Conservation (phyloP, 2,329 filamentous ascomycete species). For the Raffaelea ambrosiae region DNA sequence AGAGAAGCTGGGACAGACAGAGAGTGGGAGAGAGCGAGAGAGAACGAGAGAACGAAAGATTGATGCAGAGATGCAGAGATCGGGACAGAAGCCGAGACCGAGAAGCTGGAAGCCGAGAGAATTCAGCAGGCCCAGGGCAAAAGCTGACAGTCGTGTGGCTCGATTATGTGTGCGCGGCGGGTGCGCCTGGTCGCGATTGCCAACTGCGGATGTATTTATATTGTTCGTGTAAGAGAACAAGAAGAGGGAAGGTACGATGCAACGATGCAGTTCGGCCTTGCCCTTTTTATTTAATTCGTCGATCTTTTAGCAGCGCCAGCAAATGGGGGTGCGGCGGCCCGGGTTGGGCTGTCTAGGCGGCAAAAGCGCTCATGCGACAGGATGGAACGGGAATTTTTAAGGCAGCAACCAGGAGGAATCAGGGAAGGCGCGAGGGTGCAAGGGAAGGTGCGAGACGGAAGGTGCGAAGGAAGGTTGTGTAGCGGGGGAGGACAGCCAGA, state of each 20-base stretch:
- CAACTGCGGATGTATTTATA: too few species aligned
- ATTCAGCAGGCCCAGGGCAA: too few species aligned
- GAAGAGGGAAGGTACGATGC: slow-evolving; percentile 5
- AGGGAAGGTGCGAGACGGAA: background rate
- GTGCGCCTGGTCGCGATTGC: too few species aligned
- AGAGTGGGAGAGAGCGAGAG: background rate
- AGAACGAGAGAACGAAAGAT: background rate
- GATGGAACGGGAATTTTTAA: background rate
- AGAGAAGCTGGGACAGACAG: background rate
- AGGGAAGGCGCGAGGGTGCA: background rate
- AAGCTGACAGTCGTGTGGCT: background rate
- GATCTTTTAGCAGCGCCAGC: background rate
- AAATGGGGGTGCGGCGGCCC: background rate
- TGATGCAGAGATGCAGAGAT: background rate
- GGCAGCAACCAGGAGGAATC: background rate
- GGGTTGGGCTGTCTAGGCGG: background rate
- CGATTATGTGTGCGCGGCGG: background rate
- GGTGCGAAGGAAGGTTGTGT: background rate
- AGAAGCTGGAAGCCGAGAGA: too few species aligned
- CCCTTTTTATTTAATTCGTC: background rate
- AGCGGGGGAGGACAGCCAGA: background rate
- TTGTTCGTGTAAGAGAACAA: background rate
- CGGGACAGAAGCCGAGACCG: too few species aligned
- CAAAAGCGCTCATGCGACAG: background rate
- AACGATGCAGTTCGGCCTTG: slow-evolving; percentile 6